A percentile compares a stretch with the other conserved stretches of the same genome.
Evolutionary conservation across 2,329 filamentous ascomycete genomes (phyloP).

Genomic region (Diplodia scrobiculata): DNA sequence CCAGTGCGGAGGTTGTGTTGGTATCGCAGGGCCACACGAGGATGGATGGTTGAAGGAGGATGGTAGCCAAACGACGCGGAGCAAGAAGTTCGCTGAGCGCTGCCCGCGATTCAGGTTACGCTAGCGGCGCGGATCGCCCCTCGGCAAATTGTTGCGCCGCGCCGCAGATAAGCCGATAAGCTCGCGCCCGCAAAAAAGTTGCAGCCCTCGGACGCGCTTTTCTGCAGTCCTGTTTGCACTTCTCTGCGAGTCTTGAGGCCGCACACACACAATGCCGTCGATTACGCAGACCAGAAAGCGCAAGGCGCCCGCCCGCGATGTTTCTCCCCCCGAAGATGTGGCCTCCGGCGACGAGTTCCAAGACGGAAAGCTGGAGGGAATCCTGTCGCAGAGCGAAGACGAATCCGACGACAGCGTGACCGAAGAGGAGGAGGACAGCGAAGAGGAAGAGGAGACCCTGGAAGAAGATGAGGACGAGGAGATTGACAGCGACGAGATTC

Average conservation of each 20-base stretch:
- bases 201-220: background rate
- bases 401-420: constrained; percentile 39
- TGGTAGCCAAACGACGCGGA: constrained; percentile 18
- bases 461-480: constrained; percentile 43
- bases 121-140: constrained; percentile 1
- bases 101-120: background rate
- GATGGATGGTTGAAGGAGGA: background rate
- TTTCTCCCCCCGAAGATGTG: constrained; percentile 38
- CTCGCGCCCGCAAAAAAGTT: constrained; percentile 24
- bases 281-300: constrained; percentile 45
- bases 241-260: background rate
- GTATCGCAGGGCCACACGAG: constrained; percentile 2
- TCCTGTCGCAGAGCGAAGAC: constrained; percentile 48
- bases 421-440: constrained; percentile 34
- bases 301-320: constrained; percentile 47
- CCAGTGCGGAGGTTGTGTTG: background rate
- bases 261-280: constrained; percentile 19
- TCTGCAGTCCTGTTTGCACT: background rate
- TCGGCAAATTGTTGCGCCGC: background rate
- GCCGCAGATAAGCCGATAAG: constrained; percentile 23
- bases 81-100: constrained; percentile 23
- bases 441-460: constrained; percentile 36
- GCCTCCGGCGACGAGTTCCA: constrained; percentile 36
- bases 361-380: constrained; percentile 47
- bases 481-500: constrained; percentile 46